Conservation (phyloP, 345 rosid species). For the Pistacia atlantica region DNA sequence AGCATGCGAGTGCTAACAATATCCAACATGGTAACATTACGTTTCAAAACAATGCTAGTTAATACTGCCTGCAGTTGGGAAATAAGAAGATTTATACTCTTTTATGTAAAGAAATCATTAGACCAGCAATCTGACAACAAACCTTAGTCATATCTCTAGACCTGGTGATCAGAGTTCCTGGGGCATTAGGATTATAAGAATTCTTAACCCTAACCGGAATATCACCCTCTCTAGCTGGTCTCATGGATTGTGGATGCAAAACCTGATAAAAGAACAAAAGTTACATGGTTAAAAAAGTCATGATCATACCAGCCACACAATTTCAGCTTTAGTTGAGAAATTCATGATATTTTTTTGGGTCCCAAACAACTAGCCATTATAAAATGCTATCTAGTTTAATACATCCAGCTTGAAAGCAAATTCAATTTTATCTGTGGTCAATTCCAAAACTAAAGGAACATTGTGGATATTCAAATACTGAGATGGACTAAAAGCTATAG, state of each 20-base stretch:
- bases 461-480: neutral
- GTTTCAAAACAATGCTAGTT: constrained; percentile 96
- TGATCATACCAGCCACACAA: neutral
- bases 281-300: constrained; percentile 10
- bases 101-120: constrained; percentile 10
- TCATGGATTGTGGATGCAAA: constrained; percentile 98
- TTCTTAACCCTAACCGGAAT: constrained; percentile 99
- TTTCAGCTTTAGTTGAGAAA: neutral
- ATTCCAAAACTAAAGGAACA: neutral
- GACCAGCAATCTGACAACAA: constrained; percentile 23
- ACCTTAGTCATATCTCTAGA: constrained; percentile 95
- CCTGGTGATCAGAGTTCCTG: constrained; percentile 94
- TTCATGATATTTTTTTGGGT: neutral
- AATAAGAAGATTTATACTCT: constrained; percentile 18
- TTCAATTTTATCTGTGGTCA: too few relatives aligned
- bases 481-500: constrained; percentile 5
- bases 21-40: constrained; percentile 98
- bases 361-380: neutral
- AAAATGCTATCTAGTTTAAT: neutral
- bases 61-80: constrained; percentile 72
- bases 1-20: constrained; percentile 98
- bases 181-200: constrained; percentile 93
- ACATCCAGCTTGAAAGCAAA: neutral
- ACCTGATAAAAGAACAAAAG: constrained; percentile 50
- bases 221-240: constrained; percentile 97